Base-by-base conservation (phyloP, 2,329 filamentous ascomycete genomes). In the Davidsoniella australis region DNA sequence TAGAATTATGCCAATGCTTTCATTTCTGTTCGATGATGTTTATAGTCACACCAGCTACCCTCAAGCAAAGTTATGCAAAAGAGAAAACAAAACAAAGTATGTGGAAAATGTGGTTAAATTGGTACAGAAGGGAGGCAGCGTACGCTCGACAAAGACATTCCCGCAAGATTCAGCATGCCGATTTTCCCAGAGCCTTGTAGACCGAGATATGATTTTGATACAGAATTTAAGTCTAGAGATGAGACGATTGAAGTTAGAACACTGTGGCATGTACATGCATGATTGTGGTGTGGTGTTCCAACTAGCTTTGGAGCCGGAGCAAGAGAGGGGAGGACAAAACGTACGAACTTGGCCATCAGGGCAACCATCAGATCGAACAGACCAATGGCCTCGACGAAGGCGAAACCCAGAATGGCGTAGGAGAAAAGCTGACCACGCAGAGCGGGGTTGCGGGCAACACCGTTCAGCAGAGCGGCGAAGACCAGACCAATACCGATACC, bases 401-500 rank as follows among this genome's bases (percentile, higher is more conserved):
- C 85, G 75, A 91, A 91, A 75, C 85, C 85, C 66, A 91, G 75
- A 83, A 91, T 89, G 78, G 85, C 85, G 73, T 91, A 89, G 61
- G 83, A 85, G 83, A 91, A 94, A 65, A 94, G 85, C 79, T 93
- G 86, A 68, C 85, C 85, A 74, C 85, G 82, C 73, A 93, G 84
- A 66, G 82, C 83, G 65, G 85, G 85, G 84, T 94, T 94, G 75
- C 85, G 85, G 75, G 85, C 84, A 68, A 91, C 85, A 73, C 80
- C 80, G 71, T 84, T 80, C 66, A 93, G 76, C 67, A 93, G 84
- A 64, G 84, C 80, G 66, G 82, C 85, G 79, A 93, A 93, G 66
- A 93, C 85, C 66, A 89, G 80, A 76, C 85, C 85, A 71, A 91
- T 93, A 85, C 85, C 85, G 69, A 91, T 85, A 86, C 85, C 83